Percentiles rank a stretch among this genome's conserved stretches.
Evolutionary conservation across 768 basidiomycete species (phyloP).

Genomic region (Calocera cornea): DNA sequence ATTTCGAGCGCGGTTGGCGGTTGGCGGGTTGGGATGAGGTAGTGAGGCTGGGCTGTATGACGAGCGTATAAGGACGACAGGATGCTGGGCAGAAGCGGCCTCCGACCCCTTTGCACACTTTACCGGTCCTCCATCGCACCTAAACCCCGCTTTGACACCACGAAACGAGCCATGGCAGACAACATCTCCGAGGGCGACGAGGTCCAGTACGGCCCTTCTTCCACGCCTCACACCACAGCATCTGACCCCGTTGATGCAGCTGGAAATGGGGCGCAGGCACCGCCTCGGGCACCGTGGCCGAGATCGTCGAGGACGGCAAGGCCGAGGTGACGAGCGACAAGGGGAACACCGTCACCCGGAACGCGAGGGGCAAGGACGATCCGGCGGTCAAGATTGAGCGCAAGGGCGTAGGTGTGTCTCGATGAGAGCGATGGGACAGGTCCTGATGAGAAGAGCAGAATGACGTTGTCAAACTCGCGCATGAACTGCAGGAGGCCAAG

Average conservation of each 20-base stretch:
- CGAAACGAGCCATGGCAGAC: constrained; percentile 18
- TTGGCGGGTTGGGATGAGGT: too few relatives aligned
- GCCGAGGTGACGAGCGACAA: constrained; percentile 36
- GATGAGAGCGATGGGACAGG: not conserved
- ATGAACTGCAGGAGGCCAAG: constrained; percentile 32
- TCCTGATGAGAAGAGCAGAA: constrained; percentile 23
- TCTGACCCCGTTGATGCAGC: constrained; percentile 13
- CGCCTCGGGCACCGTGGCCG: constrained; percentile 27
- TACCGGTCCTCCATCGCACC: not conserved
- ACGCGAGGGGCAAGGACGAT: constrained; percentile 32
- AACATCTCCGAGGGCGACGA: constrained; percentile 25
- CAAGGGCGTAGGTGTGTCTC: constrained; percentile 28
- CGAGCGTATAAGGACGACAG: too few relatives aligned
- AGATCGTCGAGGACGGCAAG: constrained; percentile 32
- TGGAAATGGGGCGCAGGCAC: constrained; percentile 29
- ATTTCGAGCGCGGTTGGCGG: too few relatives aligned
- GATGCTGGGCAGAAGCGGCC: too few relatives aligned
- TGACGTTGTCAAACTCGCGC: constrained; percentile 39
- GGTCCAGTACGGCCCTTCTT: constrained; percentile 24
- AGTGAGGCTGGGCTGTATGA: too few relatives aligned
- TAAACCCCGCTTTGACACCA: not conserved
- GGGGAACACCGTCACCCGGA: constrained; percentile 34
- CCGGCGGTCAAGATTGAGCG: constrained; percentile 37
- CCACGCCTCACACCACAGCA: not conserved
- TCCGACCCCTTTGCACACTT: not conserved